Evolutionary conservation across 805 yeast genomes (phyloP).

Genomic region (Barnettozyma sp.): DNA sequence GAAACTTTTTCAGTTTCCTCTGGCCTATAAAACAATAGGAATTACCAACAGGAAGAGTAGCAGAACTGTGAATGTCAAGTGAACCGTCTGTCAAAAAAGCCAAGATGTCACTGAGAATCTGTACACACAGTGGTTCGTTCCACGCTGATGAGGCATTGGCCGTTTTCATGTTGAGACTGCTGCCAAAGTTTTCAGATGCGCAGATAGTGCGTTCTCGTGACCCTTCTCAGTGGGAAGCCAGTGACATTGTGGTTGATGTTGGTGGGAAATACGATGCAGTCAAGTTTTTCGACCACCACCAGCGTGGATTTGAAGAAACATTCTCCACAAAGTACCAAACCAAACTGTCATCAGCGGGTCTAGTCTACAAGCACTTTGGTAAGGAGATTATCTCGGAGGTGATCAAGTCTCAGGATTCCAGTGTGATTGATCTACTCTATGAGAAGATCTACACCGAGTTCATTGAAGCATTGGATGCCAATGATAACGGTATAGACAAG

Average conservation of each 20-base stretch:
- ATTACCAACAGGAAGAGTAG: neutral
- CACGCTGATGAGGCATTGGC: slow-evolving; percentile 98
- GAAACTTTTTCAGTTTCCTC: no score
- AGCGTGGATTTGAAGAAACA: slow-evolving; percentile 77
- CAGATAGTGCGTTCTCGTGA: slow-evolving; percentile 77
- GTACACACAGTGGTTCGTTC: slow-evolving; percentile 90
- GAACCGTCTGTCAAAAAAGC: slow-evolving; percentile 21
- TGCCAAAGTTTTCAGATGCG: slow-evolving; percentile 65
- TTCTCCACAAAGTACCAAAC: slow-evolving; percentile 61
- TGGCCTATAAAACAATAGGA: neutral
- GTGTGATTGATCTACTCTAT: slow-evolving; percentile 58
- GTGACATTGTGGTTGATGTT: slow-evolving; percentile 94
- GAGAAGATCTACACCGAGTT: slow-evolving; percentile 78
- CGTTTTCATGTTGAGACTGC: slow-evolving; percentile 68
- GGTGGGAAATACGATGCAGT: slow-evolving; percentile 83
- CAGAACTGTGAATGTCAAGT: slow-evolving; percentile 3
- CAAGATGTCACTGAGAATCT: slow-evolving; percentile 47
- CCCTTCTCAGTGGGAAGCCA: slow-evolving; percentile 70
- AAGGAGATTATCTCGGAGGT: slow-evolving; percentile 54
- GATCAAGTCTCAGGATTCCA: slow-evolving; percentile 33
- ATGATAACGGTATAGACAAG: slow-evolving; percentile 86
- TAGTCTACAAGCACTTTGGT: slow-evolving; percentile 83
- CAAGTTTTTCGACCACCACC: slow-evolving; percentile 94
- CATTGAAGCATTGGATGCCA: slow-evolving; percentile 89
- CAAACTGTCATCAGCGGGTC: slow-evolving; percentile 88